Evolutionary conservation across 495 filamentous ascomycete genomes (phyloP), one percentile per base, ranked within the genome.

Genomic region (Penicillium parvum): DNA sequence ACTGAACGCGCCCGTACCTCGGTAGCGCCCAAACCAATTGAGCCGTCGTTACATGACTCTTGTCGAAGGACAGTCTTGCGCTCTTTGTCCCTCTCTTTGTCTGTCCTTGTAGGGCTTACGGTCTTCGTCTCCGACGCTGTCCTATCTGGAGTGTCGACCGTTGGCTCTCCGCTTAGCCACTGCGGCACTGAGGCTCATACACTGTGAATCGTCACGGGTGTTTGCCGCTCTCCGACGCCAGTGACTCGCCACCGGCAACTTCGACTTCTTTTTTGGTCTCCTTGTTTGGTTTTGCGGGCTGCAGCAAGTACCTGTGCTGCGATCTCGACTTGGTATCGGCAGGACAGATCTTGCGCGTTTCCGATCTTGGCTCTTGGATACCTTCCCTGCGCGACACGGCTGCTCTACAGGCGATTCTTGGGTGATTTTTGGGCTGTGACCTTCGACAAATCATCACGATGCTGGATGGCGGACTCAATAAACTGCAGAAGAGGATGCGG

Each of bases 401-500:
- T 26, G 25, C 23, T 32, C 21, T 5, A 5, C 7, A 17, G 15
- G 7, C 17, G 16, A 9, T 12, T 23, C 15, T 33, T 9, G 15
- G 1, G 30, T 23, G 12, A 38, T 29, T n/a, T 5, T 33, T 7
- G 3, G 4, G 15, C 21, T 12, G 4, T 22, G 8, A 14, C 11
- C 1, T 34, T 4, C 18, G 1, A 14, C 14, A 16, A 20, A 7
- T 16, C 23, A 36, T 36, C 38, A 40, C 11, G 19, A 70, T 68
- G 66, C 54, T 64, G 49, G 66, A 73, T 43, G 57, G 65, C 27
- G 65, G 68, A 9, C 43, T 71, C 19, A 58, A 60, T 20, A 67
- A 60, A 44, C 49, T 73, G 40, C 66, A 68, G 21, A 73, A 64
- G 53, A 55, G 53, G 45, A 65, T 73, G 58, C 63, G 61, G 50